Base-by-base conservation (phyloP, 305 asterid species). In the Fraxinus latifolia region DNA sequence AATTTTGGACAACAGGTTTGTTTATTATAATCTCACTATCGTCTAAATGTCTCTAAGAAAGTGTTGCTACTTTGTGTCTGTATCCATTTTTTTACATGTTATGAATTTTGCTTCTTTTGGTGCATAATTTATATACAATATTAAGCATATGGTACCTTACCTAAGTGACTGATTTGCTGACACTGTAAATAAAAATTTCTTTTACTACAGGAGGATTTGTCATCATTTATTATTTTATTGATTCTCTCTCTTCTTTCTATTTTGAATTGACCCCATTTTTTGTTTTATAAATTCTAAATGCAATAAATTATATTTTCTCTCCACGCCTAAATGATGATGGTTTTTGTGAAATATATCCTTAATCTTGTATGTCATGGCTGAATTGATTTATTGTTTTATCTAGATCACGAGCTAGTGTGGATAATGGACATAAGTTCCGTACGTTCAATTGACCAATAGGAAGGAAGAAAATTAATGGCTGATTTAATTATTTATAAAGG, bases 1-100 rank as follows among this genome's bases (percentile, higher is more conserved):
- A 87, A 82, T 83, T 78, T 72, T 33, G 96, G 94, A 79, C 97
- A 94, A 85, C 97, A 94, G 98, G 99, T 96, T 81, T 82, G 80
- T 74, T 32, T 81, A 15, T 74, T 21, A 39, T 82, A 79, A 76
- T 77, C 77, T 70, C 78, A 73, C 50, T 76, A n/a, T 78, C 77
- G 12, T 6, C 25, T 82, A 25, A n/a, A 75, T 74, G 67, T 65
- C 81, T 77, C 29, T 42, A 15, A n/a, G 37, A 42, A 81, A 76
- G 27, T 32, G 74, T 62, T 58, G 60, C 36, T 58, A 74, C 23
- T n/a, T 70, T 79, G 37, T 87, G 19, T 37, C 37, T 47, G 36
- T 60, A 83, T 76, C 58, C 32, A 67, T 77, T 12, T 36, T 23
- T 74, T 62, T 19, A 50, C 47, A 25, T 79, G 78, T 53, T 71